Evolutionary conservation across 2,329 filamentous ascomycete species (phyloP).

Genomic region (Aspergillus transmontanensis): DNA sequence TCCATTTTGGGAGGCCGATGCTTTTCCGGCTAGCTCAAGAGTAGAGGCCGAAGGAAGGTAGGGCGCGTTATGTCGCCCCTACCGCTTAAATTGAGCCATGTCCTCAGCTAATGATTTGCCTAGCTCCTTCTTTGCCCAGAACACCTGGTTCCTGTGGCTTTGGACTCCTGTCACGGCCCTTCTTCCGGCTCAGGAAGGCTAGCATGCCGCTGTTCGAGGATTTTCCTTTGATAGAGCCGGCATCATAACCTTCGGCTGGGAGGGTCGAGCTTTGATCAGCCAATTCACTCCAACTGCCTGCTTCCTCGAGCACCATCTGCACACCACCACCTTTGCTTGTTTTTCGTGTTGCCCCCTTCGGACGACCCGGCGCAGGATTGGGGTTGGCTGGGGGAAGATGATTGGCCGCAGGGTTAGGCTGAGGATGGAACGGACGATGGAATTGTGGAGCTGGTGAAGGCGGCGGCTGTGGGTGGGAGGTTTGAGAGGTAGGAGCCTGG

Average conservation of each 20-base stretch:
- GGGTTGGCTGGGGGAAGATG: constrained; percentile 45
- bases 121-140: constrained; percentile 89
- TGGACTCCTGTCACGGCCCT: constrained; percentile 84
- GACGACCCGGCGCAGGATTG: constrained; percentile 44
- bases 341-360: constrained; percentile 67
- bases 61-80: background rate
- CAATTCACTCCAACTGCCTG: constrained; percentile 88
- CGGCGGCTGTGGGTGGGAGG: constrained; percentile 24
- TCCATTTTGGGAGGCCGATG: background rate
- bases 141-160: constrained; percentile 94
- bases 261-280: constrained; percentile 80
- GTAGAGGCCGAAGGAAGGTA: background rate
- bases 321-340: constrained; percentile 80
- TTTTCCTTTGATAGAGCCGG: constrained; percentile 48
- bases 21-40: background rate
- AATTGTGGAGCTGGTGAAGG: constrained; percentile 15
- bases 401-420: constrained; percentile 30
- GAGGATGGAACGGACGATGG: constrained; percentile 14
- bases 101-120: constrained; percentile 71
- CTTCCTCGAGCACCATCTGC: constrained; percentile 86
- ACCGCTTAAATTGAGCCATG: background rate
- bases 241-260: constrained; percentile 62
- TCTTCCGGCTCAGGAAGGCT: constrained; percentile 86
- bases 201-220: constrained; percentile 72
- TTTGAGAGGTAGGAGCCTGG: constrained; percentile 10